Evolutionary conservation across 108 stramenopile genomes (phyloP).

Genomic region (Skeletonema grethae): DNA sequence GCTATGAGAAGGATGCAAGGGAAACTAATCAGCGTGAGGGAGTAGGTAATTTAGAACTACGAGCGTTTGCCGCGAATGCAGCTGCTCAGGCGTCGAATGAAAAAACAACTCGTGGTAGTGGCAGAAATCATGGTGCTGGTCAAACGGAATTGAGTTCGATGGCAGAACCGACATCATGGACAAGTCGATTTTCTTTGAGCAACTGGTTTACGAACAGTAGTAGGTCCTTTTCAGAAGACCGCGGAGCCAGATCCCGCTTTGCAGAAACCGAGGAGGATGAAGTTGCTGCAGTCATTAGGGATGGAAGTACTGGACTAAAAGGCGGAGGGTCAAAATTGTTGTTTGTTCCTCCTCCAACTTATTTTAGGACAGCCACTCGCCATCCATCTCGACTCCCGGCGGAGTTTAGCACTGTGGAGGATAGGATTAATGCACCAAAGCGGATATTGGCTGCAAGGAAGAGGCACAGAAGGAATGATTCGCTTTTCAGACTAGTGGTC

Average conservation of each 20-base stretch:
- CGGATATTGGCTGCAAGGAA: constrained; percentile 13
- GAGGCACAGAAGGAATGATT: constrained; percentile 31
- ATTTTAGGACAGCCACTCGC: constrained; percentile 22
- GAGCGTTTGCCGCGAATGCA: constrained; percentile 29
- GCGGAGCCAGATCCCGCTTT: not conserved
- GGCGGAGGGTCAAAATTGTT: constrained; percentile 12
- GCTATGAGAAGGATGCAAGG: constrained; percentile 23
- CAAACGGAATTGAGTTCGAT: not conserved
- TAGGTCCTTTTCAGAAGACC: not conserved
- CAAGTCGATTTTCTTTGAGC: not conserved
- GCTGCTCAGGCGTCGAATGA: not conserved
- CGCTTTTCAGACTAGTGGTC: constrained; percentile 20
- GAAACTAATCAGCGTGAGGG: not conserved
- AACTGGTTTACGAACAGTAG: not conserved
- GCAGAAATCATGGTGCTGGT: not conserved
- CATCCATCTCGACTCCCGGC: constrained; percentile 31
- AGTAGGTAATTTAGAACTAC: not conserved
- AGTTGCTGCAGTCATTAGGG: constrained; percentile 9
- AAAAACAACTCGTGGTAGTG: not conserved
- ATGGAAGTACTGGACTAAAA: not conserved
- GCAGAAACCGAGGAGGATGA: not conserved
- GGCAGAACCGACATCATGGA: not conserved
- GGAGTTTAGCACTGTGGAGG: constrained; percentile 3
- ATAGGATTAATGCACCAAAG: constrained; percentile 5
- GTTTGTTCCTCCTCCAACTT: constrained; percentile 28